Base-by-base conservation (phyloP, 1,139 yeast species). In the Yamadazyma buinensis region DNA sequence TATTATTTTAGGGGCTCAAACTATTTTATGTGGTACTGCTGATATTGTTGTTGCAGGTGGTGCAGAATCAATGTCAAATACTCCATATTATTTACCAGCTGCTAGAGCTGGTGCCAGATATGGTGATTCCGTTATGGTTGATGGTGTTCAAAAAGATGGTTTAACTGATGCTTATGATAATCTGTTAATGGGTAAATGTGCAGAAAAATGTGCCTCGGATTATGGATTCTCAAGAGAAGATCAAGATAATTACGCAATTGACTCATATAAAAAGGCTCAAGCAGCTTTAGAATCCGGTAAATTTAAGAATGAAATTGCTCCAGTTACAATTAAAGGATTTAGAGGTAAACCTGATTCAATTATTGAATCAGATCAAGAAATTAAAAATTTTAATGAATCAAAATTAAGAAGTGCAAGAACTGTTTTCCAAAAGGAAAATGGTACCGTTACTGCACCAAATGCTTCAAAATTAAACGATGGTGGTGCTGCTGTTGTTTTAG, bases 401-500 rank as follows among this genome's bases (percentile, higher is more conserved):
- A 86, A 76, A 59, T 70, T 92, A 49, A 77, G 72, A 58, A 42
- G 81, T 41, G 96, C 97, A 26, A 83, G 97, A 70, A 78, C 97
- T 37, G 97, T 85, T 22, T 92, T 92, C 80, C 83, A 85, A 66
- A 80, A 78, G 64, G 96, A 81, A 51, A 80, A 80, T 53, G 97
- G 97, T 56, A 85, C 97, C 28, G 92, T 90, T 44, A 92, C 98
- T 34, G 97, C 95, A 25, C 95, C 97, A 51, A 92, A 92, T 62
- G 95, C 97, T 29, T 87, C 97, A 27, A 87, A 94, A 54, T 73
- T 92, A 55, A 92, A 88, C 61, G 98, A 92, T 60, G 98, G 98
- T 64, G 97, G 86, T 59, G 96, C 97, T 41, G 97, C 97, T 30
- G 77, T 92, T 29, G 69, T 92, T 33, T 74, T 92, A 50, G 94